Evolutionary conservation across 352 stramenopile species (phyloP).

Genomic region (Pythium periplocum): DNA sequence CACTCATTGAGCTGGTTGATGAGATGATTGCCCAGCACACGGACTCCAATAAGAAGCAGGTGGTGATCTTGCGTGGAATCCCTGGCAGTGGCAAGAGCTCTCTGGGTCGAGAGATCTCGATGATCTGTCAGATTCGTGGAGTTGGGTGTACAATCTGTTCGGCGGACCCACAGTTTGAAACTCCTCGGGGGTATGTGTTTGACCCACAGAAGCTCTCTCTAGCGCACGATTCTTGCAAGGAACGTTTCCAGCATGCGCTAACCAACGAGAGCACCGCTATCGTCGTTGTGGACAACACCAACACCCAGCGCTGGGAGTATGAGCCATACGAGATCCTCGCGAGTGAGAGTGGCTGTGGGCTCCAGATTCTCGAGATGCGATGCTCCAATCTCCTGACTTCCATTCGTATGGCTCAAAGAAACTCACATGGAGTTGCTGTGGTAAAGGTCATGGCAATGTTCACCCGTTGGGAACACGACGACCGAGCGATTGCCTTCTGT

Average conservation of each 20-base stretch:
- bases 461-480: conserved; percentile 51
- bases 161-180: conserved; percentile 65
- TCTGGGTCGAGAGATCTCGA: conserved; percentile 31
- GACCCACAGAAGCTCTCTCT: conserved; percentile 38
- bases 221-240: conserved; percentile 46
- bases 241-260: conserved; percentile 32
- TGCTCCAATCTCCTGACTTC: conserved; percentile 41
- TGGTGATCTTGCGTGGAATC: conserved; percentile 66
- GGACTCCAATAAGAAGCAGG: conserved; percentile 16
- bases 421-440: conserved; percentile 57
- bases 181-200: conserved; percentile 53
- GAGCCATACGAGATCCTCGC: conserved; percentile 34
- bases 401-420: conserved; percentile 49
- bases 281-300: conserved; percentile 73
- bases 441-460: conserved; percentile 71
- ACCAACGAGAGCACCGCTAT: conserved; percentile 15
- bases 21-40: conserved; percentile 26
- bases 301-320: conserved; percentile 68
- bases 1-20: conserved; percentile 28
- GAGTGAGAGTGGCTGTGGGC: neutral
- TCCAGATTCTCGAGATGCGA: conserved; percentile 45
- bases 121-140: conserved; percentile 26
- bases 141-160: conserved; percentile 39
- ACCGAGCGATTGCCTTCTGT: conserved; percentile 24
- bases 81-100: conserved; percentile 73